phyloP scores from a whole-genome alignment of 768 basidiomycete species.

The Boletus subcaerulescens region DNA sequence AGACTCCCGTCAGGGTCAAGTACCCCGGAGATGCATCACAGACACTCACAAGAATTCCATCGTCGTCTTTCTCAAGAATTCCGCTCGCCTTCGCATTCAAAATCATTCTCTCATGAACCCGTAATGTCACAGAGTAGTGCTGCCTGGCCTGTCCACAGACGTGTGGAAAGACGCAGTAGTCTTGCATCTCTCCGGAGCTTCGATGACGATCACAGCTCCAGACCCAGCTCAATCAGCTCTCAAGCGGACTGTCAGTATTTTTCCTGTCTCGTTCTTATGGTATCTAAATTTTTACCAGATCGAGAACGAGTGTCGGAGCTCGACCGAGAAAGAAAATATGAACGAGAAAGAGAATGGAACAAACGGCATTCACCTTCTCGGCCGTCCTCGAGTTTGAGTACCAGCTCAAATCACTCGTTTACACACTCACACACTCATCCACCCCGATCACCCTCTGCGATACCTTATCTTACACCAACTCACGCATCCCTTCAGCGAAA shows the following conservation, averaged over 20 bases:
- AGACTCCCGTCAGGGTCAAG: slow-evolving; percentile 25
- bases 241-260: slow-evolving; percentile 49
- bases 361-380: slow-evolving; percentile 40
- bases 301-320: slow-evolving; percentile 41
- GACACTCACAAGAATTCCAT: slow-evolving; percentile 25
- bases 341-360: slow-evolving; percentile 58
- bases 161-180: slow-evolving; percentile 34
- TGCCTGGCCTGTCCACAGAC: slow-evolving; percentile 5
- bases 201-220: slow-evolving; percentile 41
- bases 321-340: slow-evolving; percentile 42
- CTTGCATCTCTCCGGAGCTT: slow-evolving; percentile 40
- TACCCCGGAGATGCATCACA: slow-evolving; percentile 26
- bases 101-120: slow-evolving; percentile 19
- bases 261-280: neutral
- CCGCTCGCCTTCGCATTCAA: slow-evolving; percentile 23
- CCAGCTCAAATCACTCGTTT: slow-evolving; percentile 34
- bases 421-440: slow-evolving; percentile 37
- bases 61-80: slow-evolving; percentile 30
- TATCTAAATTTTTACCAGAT: slow-evolving; percentile 33
- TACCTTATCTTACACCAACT: slow-evolving; percentile 34
- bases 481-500: slow-evolving; percentile 32
- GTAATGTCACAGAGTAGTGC: slow-evolving; percentile 6
- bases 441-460: slow-evolving; percentile 39
- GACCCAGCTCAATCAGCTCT: slow-evolving; percentile 46
- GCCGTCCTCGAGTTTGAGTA: slow-evolving; percentile 43